A percentile compares a stretch with the other conserved stretches of the same genome.
Conservation (phyloP, 495 filamentous ascomycete genomes). For the Tetracladium marchalianum region DNA sequence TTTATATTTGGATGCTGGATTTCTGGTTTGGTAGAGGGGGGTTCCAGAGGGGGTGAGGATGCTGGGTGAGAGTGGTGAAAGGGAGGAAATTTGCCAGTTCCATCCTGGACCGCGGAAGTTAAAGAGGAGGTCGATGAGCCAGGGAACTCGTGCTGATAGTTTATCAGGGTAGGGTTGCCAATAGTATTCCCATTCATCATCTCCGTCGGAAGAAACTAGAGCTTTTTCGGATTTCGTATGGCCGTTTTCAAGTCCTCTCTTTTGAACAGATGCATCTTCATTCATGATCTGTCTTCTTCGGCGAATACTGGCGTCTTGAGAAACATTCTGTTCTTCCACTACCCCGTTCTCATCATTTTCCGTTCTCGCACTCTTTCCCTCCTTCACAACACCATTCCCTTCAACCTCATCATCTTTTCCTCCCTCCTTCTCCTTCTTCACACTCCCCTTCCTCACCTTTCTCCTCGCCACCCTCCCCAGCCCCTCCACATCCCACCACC, state of each 20-base stretch:
- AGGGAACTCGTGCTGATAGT: slow-evolving; percentile 55
- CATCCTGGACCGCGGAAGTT: slow-evolving; percentile 70
- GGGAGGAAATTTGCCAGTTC: slow-evolving; percentile 56
- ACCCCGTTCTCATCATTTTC: too few relatives aligned
- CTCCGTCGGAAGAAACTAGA: not conserved
- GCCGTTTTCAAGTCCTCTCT: not conserved
- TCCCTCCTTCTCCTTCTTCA: slow-evolving; percentile 31
- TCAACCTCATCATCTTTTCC: slow-evolving; percentile 23
- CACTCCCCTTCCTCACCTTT: slow-evolving; percentile 53
- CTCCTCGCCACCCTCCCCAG: slow-evolving; percentile 52
- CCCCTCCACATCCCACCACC: slow-evolving; percentile 54
- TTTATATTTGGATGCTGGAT: slow-evolving; percentile 19
- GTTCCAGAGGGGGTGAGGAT: slow-evolving; percentile 33
- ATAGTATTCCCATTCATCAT: slow-evolving; percentile 30
- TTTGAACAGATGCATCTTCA: not conserved
- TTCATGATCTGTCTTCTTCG: not conserved
- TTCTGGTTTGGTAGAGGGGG: slow-evolving; percentile 11
- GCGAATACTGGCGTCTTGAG: too few relatives aligned
- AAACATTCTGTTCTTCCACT: too few relatives aligned
- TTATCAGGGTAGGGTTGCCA: slow-evolving; percentile 67
- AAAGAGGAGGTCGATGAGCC: slow-evolving; percentile 57
- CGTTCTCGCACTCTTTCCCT: not conserved
- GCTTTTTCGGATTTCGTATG: not conserved
- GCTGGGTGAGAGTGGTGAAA: slow-evolving; percentile 47
- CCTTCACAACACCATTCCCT: slow-evolving; percentile 8